Base-by-base conservation (phyloP, 164 flowering plant genomes). In the Vitis rotundifolia region DNA sequence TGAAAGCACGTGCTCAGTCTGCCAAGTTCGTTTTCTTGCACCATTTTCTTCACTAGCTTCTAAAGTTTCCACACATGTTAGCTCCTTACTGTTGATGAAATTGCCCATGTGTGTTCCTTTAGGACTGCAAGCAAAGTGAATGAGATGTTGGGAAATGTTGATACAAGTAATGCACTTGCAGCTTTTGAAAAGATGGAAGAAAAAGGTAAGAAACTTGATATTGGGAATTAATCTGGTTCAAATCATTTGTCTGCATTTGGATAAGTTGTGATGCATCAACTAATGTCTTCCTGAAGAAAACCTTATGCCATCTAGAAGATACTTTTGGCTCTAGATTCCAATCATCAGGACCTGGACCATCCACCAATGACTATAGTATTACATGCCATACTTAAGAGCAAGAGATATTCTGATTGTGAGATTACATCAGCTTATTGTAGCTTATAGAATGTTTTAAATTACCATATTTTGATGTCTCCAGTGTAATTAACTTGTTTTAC, bases 101-200 rank as follows among this genome's bases (percentile, higher is more conserved):
- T 11, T 66, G 67, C 22, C 48, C 54, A 22, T 6, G 15, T 60
- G 49, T 60, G 54, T 49, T 44, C 51, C 51, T 71, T 56, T 68
- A 93, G 99, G 93, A 96, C 99, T 77, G 88, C 97, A 67, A 92
- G 88, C 26, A 93, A 93, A 85, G 98, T 95, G 67, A 89, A 74
- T 59, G 99, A 95, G 80, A 88, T 95, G 97, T 50, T 93, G 76
- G 98, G 98, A 16, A 96, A 89, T 86, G 93, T 96, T 44, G 88
- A 93, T 73, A 91, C 99, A 52, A 91, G 98, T 63, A 88, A 90
- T 75, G 93, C 99, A 71, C 97, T 96, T 72, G 83, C 95, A 37
- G 99, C 97, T 77, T 96, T 96, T 76, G 99, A 96, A 75, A 96
- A 90, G 78, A 93, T 96, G 98, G 99, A 96, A 81, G 98, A 93